phyloP scores from a whole-genome alignment of 1,284 basidiomycete genomes.

The Wolfiporia cocos region DNA sequence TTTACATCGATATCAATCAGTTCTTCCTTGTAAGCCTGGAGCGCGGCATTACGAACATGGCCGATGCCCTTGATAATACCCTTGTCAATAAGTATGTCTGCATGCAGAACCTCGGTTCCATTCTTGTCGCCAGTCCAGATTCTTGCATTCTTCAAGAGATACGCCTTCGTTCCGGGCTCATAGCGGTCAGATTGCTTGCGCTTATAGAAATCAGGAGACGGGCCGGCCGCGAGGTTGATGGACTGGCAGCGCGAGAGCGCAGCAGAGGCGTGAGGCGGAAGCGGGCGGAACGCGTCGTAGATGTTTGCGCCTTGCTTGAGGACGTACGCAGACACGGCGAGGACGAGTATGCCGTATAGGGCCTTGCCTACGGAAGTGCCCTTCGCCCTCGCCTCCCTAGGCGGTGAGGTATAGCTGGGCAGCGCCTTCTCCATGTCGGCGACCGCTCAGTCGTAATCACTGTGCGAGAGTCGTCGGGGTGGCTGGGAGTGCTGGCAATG shows the following conservation, averaged over 20 bases:
- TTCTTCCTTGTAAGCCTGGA: slow-evolving; percentile 13
- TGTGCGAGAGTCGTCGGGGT: too few species aligned
- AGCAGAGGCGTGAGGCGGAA: slow-evolving; percentile 15
- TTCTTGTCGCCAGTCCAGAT: slow-evolving; percentile 45
- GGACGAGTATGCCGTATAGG: background rate
- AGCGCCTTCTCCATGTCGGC: background rate
- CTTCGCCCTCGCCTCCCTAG: background rate
- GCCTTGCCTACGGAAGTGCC: too few species aligned
- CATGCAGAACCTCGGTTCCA: slow-evolving; percentile 29
- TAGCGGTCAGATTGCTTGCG: slow-evolving; percentile 47
- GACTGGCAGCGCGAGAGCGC: slow-evolving; percentile 23
- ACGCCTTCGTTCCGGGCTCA: slow-evolving; percentile 39
- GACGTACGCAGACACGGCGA: background rate
- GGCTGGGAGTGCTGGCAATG: too few species aligned
- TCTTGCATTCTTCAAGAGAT: slow-evolving; percentile 51
- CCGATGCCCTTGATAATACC: slow-evolving; percentile 32
- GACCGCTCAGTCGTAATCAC: background rate
- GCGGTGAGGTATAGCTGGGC: background rate
- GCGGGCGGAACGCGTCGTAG: background rate
- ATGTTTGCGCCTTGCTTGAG: background rate
- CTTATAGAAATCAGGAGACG: slow-evolving; percentile 33
- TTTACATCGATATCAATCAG: slow-evolving; percentile 24
- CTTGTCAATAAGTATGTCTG: slow-evolving; percentile 31
- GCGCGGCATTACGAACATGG: slow-evolving; percentile 6
- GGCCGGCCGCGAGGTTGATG: slow-evolving; percentile 26